Conservation (phyloP, 208 protist species). For the Trypanosoma theileri region DNA sequence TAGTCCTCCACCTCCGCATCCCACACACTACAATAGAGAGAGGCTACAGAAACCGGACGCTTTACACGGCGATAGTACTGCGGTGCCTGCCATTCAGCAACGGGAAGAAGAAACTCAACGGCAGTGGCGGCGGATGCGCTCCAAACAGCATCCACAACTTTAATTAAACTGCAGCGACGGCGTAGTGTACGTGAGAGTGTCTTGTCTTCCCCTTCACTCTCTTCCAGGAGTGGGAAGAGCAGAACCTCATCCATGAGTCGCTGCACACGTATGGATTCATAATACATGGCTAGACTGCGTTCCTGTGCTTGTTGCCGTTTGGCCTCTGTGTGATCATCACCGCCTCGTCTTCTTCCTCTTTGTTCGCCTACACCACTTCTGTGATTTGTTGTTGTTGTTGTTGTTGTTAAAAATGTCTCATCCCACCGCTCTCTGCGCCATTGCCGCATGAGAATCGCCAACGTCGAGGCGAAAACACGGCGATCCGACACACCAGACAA, state of each 20-base stretch:
- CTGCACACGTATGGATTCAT: constrained; percentile 67
- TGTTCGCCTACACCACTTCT: neutral
- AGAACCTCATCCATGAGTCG: constrained; percentile 56
- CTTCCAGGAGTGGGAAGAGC: constrained; percentile 18
- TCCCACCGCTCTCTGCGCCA: constrained; percentile 15
- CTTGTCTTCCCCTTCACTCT: neutral
- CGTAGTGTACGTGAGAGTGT: neutral
- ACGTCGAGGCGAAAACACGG: constrained; percentile 7
- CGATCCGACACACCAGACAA: constrained; percentile 13
- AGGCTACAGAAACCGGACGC: constrained; percentile 49
- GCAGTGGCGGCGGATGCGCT: neutral
- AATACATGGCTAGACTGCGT: constrained; percentile 39
- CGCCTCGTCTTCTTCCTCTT: neutral
- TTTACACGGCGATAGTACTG: constrained; percentile 62
- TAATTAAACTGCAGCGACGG: constrained; percentile 34
- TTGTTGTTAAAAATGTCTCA: constrained; percentile 2
- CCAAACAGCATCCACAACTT: constrained; percentile 59
- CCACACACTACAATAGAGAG: constrained; percentile 59
- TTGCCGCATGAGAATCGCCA: constrained; percentile 26
- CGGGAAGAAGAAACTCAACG: constrained; percentile 58
- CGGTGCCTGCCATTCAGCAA: constrained; percentile 70
- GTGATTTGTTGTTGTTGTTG: neutral
- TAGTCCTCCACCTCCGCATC: constrained; percentile 30
- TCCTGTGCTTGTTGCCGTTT: constrained; percentile 6
- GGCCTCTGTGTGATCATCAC: neutral